These are phyloP conservation scores for Parsonsia alboflavescens DNA, from an alignment of 257 asterid genomes.

Conservation along the genomic window DNA sequence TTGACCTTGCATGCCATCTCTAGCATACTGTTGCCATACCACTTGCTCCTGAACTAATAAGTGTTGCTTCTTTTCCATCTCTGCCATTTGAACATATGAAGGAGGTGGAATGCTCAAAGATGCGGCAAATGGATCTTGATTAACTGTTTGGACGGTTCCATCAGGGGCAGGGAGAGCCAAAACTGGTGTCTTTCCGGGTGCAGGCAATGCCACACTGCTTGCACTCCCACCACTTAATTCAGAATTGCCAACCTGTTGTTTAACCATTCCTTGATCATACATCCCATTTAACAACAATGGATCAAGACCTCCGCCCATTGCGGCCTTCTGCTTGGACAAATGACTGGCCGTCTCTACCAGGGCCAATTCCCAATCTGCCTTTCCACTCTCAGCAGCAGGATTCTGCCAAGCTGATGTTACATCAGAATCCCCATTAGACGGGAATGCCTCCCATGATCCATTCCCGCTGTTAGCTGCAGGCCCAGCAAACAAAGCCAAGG, in stretches of 20 bases:
- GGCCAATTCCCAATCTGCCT: slow-evolving; percentile 88
- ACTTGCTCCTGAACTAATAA: slow-evolving; percentile 66
- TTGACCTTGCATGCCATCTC: slow-evolving; percentile 79
- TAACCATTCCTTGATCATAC: slow-evolving; percentile 78
- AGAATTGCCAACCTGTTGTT: slow-evolving; percentile 53
- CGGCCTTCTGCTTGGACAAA: slow-evolving; percentile 60
- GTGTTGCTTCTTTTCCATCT: slow-evolving; percentile 80
- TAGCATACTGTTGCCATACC: slow-evolving; percentile 73
- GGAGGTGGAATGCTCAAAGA: slow-evolving; percentile 69
- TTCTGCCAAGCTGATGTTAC: slow-evolving; percentile 90
- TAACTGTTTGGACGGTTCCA: slow-evolving; percentile 58
- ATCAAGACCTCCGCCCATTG: slow-evolving; percentile 78
- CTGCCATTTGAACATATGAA: slow-evolving; percentile 78
- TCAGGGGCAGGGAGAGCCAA: slow-evolving; percentile 86
- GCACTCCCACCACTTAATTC: slow-evolving; percentile 63
- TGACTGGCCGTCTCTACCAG: slow-evolving; percentile 71
- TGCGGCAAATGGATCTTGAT: slow-evolving; percentile 76
- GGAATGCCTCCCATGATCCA: slow-evolving; percentile 83
- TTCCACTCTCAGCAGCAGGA: slow-evolving; percentile 75
- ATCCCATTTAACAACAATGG: slow-evolving; percentile 71
- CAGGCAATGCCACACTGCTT: slow-evolving; percentile 72
- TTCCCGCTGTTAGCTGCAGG: slow-evolving; percentile 42
- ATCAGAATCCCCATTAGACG: slow-evolving; percentile 41
- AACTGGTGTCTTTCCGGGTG: slow-evolving; percentile 55
- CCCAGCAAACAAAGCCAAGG: slow-evolving; percentile 75